phyloP scores from a whole-genome alignment of 1,284 basidiomycete genomes.

The Prillingera fragicola region DNA sequence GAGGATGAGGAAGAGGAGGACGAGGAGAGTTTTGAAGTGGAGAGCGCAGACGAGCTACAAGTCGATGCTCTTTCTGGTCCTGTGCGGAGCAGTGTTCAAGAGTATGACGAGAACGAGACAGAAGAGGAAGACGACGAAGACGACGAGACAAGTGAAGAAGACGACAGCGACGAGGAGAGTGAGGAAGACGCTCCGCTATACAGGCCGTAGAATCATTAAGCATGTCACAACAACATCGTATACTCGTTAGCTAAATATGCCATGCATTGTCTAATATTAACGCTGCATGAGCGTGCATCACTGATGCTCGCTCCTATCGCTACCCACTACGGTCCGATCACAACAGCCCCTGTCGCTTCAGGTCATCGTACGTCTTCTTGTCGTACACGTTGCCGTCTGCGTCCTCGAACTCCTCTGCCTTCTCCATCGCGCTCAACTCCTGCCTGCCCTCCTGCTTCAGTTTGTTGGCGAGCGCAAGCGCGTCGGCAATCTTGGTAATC shows the following conservation, averaged over 20 bases:
- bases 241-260: too few species aligned
- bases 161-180: conserved; percentile 7
- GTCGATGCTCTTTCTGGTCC: background rate
- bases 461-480: conserved; percentile 86
- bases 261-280: too few species aligned
- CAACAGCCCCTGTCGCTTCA: conserved; percentile 47
- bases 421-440: conserved; percentile 84
- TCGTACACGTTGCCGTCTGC: conserved; percentile 81
- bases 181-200: conserved; percentile 8
- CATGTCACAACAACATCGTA: too few species aligned
- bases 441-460: conserved; percentile 87
- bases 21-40: conserved; percentile 20
- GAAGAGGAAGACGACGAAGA: conserved; percentile 10
- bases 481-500: conserved; percentile 95
- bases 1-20: conserved; percentile 35
- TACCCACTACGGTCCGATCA: too few species aligned
- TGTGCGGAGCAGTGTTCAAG: background rate
- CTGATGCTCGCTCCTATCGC: too few species aligned
- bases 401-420: conserved; percentile 94
- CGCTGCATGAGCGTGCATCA: too few species aligned
- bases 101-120: conserved; percentile 1
- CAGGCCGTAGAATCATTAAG: conserved; percentile 3
- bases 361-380: conserved; percentile 46
- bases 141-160: conserved; percentile 8
- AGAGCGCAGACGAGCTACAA: conserved; percentile 15